Conservation (phyloP, 2,329 filamentous ascomycete species). For the Macrophomina tecta region DNA sequence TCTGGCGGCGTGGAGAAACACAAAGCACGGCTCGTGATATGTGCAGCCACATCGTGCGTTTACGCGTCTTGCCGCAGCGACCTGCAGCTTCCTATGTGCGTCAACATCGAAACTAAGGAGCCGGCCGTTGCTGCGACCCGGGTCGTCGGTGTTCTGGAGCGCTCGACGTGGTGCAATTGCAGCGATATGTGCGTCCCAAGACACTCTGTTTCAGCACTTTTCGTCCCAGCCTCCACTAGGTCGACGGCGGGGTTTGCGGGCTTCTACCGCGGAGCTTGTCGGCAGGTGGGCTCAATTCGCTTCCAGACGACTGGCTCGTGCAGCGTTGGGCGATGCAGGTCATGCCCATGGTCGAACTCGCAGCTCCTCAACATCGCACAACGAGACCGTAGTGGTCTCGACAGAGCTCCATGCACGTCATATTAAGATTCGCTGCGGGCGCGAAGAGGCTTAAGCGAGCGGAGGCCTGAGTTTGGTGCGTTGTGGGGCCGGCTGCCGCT, state of each 20-base stretch:
- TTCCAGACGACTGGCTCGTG: neutral
- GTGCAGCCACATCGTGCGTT: constrained; percentile 24
- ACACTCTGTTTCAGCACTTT: constrained; percentile 20
- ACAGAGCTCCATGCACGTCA: constrained; percentile 20
- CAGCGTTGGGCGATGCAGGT: neutral
- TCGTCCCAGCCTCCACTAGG: neutral
- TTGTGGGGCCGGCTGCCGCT: constrained; percentile 22
- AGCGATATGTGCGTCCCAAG: neutral
- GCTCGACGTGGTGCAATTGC: constrained; percentile 4
- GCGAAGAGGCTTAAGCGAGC: constrained; percentile 23
- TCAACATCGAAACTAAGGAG: neutral
- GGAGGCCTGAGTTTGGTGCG: constrained; percentile 17
- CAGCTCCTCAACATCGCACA: neutral
- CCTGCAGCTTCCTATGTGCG: constrained; percentile 17
- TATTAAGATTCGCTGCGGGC: constrained; percentile 25
- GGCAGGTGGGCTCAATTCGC: neutral
- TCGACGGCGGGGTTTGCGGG: neutral
- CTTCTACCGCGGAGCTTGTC: neutral
- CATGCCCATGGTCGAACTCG: neutral
- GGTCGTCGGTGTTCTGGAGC: neutral
- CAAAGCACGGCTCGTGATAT: constrained; percentile 23
- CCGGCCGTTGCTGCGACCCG: constrained; percentile 7
- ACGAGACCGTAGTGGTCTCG: neutral
- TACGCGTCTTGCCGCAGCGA: constrained; percentile 10
- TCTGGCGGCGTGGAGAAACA: constrained; percentile 8